Evolutionary conservation across 257 asterid genomes (phyloP), one percentile per base, ranked within the genome.

Genomic region (Lithospermum erythrorhizon): DNA sequence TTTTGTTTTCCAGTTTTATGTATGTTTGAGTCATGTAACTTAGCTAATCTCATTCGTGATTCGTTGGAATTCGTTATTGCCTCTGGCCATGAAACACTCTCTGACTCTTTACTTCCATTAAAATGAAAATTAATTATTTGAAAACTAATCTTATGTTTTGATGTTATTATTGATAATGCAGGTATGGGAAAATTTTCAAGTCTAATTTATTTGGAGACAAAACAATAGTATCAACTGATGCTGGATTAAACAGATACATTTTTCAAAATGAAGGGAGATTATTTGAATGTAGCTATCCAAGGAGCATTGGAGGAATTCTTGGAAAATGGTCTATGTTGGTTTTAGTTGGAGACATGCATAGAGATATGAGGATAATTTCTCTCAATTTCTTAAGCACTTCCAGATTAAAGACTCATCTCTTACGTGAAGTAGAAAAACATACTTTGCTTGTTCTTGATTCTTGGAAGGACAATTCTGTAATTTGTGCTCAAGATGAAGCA

Each of bases 281-380:
- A 58, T 90, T 90, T 68, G 96, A 90, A 56, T 90, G 96, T 74
- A 90, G 87, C 65, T 90, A 90, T 27, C 97, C 97, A 0, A 80
- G 87, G 25, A 90, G 97, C 76, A 90, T 87, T 49, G 97, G 97
- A 17, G 97, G 95, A 29, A 90, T 90, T 51, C 91, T 90, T 15
- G 97, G 97, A 27, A 87, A 90, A 65, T 90, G 96, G 96, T 90
- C 97, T 3, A 90, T 90, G 97, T 65, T 90, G 7, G 97, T 87
- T 58, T 67, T 83, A 65, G 97, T 87, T 14, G 97, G 97, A 35
- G 94, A 87, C 55, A 85, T 90, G 97, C 97, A 90, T 69, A 76
- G 95, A 72, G 85, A 87, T 30, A 90, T 90, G 97, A 76, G 97
- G 64, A 75, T 60, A 41, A 90, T 90, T 20, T 90, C 95, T 21